Base-by-base conservation (phyloP, 352 stramenopile genomes). In the Globisporangium megalacanthum region DNA sequence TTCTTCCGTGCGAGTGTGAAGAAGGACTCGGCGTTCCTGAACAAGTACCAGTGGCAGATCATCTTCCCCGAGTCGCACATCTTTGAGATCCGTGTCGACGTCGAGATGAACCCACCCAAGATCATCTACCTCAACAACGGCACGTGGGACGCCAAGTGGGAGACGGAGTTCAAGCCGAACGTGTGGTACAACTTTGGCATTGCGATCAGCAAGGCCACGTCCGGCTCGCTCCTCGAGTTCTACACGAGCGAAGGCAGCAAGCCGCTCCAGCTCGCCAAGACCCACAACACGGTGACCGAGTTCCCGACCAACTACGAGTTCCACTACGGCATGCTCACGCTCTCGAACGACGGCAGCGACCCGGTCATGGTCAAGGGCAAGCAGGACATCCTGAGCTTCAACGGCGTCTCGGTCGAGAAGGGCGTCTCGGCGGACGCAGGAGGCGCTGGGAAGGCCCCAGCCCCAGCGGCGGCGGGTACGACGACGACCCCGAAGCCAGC, bases 121-220 rank as follows among this genome's bases (percentile, higher is more conserved):
- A 74, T 86, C 54, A 75, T 78, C 54, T 84, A 79, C 62, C 55
- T 69, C 25, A 82, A 67, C 61, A 73, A 72, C 54, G 72, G 72
- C n/a, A 74, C 72, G 11, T 68, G 35, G 4, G 72, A 83, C n/a
- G 42, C 66, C 57, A 75, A 77, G 72, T 87, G 74, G 70, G 52
- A 73, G 48, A 72, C 68, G 17, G 62, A 73, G 52, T 84, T 83
- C 49, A 56, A 68, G 58, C 54, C 59, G 7, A 66, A 65, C 45
- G 83, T 70, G 37, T 87, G 74, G 77, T 84, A 81, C 74, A 87
- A 87, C 67, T 83, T 87, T 48, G 77, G 77, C 25, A 75, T 87
- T 44, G 72, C 63, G 1, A 54, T 87, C 4, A 57, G 56, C 19
- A 61, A 63, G 20, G 64, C 46, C 1, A 52, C 65, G 20, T 64